These are phyloP conservation scores for Colletotrichum salicis DNA, from an alignment of 2,329 filamentous ascomycete species.

Conservation along the genomic window DNA sequence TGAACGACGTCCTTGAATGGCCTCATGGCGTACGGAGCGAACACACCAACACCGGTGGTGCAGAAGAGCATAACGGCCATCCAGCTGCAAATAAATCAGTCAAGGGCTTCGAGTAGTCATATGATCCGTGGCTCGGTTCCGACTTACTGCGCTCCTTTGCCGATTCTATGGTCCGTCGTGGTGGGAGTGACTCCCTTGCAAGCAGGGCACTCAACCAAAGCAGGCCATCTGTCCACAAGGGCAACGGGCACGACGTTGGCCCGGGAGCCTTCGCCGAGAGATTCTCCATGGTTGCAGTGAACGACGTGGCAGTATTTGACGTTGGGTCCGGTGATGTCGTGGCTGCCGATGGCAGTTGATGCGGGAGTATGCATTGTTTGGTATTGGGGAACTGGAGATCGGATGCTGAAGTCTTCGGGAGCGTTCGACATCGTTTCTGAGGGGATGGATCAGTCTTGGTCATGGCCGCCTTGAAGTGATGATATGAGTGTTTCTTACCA, in stretches of 20 bases:
- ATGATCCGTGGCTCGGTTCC: not conserved
- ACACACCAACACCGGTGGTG: conserved; percentile 28
- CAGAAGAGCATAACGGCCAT: conserved; percentile 34
- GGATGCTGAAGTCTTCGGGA: conserved; percentile 13
- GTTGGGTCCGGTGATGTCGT: not conserved
- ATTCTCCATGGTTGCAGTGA: not conserved
- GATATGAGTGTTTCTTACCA: not conserved
- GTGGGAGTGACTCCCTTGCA: conserved; percentile 26
- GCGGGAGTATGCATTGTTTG: conserved; percentile 21
- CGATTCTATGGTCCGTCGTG: conserved; percentile 14
- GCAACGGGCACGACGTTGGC: conserved; percentile 29
- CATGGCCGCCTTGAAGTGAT: too few relatives aligned
- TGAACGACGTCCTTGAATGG: conserved; percentile 34
- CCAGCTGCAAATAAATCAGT: conserved; percentile 6
- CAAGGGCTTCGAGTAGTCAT: not conserved
- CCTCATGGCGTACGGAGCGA: conserved; percentile 28
- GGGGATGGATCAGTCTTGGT: not conserved
- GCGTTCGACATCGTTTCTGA: conserved; percentile 12
- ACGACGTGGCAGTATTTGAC: not conserved
- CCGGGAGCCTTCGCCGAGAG: not conserved
- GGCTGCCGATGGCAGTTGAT: not conserved
- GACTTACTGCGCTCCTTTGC: conserved; percentile 34
- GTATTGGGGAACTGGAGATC: conserved; percentile 21
- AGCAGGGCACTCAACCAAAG: conserved; percentile 29
- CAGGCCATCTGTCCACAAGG: conserved; percentile 25